Conservation (phyloP, 768 basidiomycete species). For the Ramaria sp. region DNA sequence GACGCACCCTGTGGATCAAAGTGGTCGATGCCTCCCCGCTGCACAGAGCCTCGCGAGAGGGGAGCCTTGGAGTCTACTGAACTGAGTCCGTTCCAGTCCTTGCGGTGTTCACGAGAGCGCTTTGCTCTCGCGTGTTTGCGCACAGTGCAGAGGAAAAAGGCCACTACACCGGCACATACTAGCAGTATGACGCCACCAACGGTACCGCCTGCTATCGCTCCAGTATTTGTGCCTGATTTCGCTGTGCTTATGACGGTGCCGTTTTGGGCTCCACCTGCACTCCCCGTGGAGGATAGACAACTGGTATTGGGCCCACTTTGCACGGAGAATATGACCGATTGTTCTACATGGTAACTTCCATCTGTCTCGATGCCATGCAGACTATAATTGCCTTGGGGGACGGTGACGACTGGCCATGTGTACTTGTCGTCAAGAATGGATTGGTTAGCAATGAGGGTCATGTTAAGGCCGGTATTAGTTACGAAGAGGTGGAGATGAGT, state of each 20-base stretch:
- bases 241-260: conserved; percentile 18
- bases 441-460: background rate
- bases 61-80: conserved; percentile 12
- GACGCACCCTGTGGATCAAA: background rate
- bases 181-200: conserved; percentile 30
- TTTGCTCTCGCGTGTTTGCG: conserved; percentile 14
- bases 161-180: conserved; percentile 24
- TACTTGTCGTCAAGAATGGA: background rate
- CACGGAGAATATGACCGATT: conserved; percentile 27
- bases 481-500: background rate
- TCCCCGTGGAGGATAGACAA: conserved; percentile 19
- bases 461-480: background rate
- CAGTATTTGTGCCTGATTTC: conserved; percentile 21
- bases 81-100: conserved; percentile 12
- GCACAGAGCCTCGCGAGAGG: conserved; percentile 9
- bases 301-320: conserved; percentile 25
- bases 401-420: conserved; percentile 34
- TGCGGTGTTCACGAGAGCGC: conserved; percentile 24
- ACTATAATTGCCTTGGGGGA: background rate
- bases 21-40: background rate
- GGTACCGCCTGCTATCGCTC: conserved; percentile 41
- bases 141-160: conserved; percentile 18
- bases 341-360: conserved; percentile 21
- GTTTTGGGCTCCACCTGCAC: conserved; percentile 12
- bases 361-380: background rate